phyloP scores from a whole-genome alignment of 2,329 filamentous ascomycete species.

The Monosporascus ibericus region DNA sequence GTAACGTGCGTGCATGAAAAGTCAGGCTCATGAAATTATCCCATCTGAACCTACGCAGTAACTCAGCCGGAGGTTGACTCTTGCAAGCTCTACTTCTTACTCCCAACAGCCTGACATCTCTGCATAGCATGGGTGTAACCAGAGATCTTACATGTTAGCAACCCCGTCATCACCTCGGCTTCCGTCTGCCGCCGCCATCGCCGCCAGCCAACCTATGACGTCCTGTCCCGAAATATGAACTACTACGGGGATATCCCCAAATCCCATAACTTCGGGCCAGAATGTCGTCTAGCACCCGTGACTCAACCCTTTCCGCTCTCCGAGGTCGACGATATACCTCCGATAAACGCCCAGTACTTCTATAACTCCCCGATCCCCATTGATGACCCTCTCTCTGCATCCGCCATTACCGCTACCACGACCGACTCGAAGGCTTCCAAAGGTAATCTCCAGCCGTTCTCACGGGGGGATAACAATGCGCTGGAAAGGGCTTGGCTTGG shows the following conservation, averaged over 20 bases:
- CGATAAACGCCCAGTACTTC: conserved; percentile 70
- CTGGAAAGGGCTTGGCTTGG: conserved; percentile 72
- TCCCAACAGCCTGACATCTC: too few species aligned
- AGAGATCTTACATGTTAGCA: too few species aligned
- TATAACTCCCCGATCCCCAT: conserved; percentile 78
- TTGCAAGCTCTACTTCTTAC: too few species aligned
- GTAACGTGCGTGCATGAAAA: too few species aligned
- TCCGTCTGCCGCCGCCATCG: neutral
- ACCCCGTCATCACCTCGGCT: neutral
- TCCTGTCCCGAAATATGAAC: conserved; percentile 18
- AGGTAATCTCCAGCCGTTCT: conserved; percentile 69
- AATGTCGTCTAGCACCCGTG: conserved; percentile 50
- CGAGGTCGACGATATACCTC: conserved; percentile 46
- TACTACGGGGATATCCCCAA: conserved; percentile 15
- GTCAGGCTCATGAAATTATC: too few species aligned
- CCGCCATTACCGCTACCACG: conserved; percentile 40
- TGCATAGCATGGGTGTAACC: too few species aligned
- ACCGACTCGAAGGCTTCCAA: conserved; percentile 47
- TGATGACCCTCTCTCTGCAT: conserved; percentile 77
- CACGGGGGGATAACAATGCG: conserved; percentile 69
- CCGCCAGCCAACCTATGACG: conserved; percentile 1
- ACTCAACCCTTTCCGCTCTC: conserved; percentile 29
- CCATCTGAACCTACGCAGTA: too few species aligned
- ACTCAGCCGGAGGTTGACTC: too few species aligned
- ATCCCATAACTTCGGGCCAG: conserved; percentile 53